phyloP scores from a whole-genome alignment of 2,329 filamentous ascomycete genomes.

The Phialophora verrucosa region DNA sequence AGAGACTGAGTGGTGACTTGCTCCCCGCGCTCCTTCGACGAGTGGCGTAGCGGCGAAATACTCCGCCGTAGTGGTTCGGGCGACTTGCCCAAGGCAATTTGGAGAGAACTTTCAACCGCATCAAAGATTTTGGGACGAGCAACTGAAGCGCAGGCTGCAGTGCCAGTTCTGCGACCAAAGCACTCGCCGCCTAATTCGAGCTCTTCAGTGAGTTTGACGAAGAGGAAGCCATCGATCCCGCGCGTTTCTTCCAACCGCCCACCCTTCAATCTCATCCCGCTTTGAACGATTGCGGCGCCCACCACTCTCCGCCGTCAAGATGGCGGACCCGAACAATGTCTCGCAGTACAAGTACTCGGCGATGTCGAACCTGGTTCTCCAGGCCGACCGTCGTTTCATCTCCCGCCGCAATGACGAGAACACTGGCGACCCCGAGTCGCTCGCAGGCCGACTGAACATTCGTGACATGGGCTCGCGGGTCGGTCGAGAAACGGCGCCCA shows the following conservation, averaged over 20 bases:
- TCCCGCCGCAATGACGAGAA: slow-evolving; percentile 91
- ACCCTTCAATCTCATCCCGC: neutral
- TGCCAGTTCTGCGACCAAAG: neutral
- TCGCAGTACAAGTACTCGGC: slow-evolving; percentile 99
- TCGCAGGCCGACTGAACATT: slow-evolving; percentile 91
- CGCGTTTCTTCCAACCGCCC: neutral
- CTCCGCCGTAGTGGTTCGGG: neutral
- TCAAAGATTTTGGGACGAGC: slow-evolving; percentile 7
- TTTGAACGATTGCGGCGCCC: too few relatives aligned
- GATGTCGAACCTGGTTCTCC: slow-evolving; percentile 99
- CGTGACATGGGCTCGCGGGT: slow-evolving; percentile 91
- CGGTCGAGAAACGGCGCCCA: slow-evolving; percentile 77
- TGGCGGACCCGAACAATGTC: slow-evolving; percentile 77
- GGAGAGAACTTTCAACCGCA: neutral
- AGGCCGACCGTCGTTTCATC: slow-evolving; percentile 96
- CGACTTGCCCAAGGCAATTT: neutral
- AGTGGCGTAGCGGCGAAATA: neutral
- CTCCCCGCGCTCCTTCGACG: too few relatives aligned
- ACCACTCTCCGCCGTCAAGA: slow-evolving; percentile 47
- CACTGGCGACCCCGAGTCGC: slow-evolving; percentile 95
- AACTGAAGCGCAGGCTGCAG: slow-evolving; percentile 5
- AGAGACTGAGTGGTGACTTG: too few relatives aligned
- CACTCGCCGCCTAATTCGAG: neutral
- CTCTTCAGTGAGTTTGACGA: slow-evolving; percentile 10
- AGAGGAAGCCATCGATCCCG: neutral